These are phyloP conservation scores for Calocera viscosa DNA, from an alignment of 768 basidiomycete species.

Conservation along the genomic window DNA sequence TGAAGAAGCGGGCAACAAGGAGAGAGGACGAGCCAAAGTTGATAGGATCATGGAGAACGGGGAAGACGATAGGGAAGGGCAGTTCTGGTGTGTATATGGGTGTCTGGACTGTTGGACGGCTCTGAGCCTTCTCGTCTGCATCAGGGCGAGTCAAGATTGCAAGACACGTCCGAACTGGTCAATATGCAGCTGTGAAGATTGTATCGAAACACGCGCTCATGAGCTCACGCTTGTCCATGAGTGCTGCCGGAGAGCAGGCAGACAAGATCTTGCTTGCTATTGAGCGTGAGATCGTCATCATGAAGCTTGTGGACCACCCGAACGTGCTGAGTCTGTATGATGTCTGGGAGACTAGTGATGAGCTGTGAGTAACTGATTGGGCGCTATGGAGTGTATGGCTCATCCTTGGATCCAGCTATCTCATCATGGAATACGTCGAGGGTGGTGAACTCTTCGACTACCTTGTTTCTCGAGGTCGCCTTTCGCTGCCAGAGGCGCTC, in stretches of 20 bases:
- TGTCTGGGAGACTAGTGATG: constrained; percentile 86
- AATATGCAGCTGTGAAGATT: constrained; percentile 90
- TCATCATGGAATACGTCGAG: constrained; percentile 89
- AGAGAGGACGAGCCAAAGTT: constrained; percentile 20
- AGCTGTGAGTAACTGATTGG: constrained; percentile 43
- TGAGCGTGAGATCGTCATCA: constrained; percentile 89
- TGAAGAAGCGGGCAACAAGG: constrained; percentile 3
- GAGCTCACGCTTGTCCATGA: constrained; percentile 53
- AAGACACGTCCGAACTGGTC: constrained; percentile 72
- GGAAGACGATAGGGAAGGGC: constrained; percentile 71
- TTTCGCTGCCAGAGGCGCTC: constrained; percentile 59
- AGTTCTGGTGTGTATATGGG: constrained; percentile 46
- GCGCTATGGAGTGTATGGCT: too few relatives aligned
- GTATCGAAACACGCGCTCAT: constrained; percentile 62
- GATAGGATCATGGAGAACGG: constrained; percentile 74
- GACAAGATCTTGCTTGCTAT: constrained; percentile 69
- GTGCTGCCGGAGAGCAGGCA: constrained; percentile 55
- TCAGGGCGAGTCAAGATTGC: constrained; percentile 84
- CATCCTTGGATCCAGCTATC: constrained; percentile 27
- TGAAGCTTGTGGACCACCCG: constrained; percentile 94
- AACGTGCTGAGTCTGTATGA: constrained; percentile 91
- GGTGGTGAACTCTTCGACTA: constrained; percentile 93
- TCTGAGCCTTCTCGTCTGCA: not conserved
- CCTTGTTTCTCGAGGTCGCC: constrained; percentile 63
- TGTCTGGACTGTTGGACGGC: not conserved